Evolutionary conservation across 176 grass and related monocot species (phyloP).

Genomic region (Poa pratensis): DNA sequence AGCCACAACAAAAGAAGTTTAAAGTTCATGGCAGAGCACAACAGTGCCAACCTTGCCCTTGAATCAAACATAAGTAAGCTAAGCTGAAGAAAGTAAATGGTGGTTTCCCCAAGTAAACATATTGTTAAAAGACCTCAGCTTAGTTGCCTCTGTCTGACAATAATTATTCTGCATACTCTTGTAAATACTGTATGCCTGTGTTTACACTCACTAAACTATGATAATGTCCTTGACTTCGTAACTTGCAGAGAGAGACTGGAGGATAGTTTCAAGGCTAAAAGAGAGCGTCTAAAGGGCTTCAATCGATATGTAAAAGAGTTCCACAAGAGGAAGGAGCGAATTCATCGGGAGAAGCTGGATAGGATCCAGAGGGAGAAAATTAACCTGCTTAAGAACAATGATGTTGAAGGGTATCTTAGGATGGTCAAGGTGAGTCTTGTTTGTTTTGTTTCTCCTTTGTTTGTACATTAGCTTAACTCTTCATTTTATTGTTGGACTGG

Average conservation of each 20-base stretch:
- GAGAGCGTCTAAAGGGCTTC: slow-evolving; percentile 86
- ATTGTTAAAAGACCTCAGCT: slow-evolving; percentile 3
- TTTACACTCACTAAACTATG: slow-evolving; percentile 29
- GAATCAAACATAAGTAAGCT: slow-evolving; percentile 18
- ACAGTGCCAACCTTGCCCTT: neutral
- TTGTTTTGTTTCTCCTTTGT: slow-evolving; percentile 36
- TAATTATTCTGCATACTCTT: neutral
- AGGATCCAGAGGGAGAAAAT: slow-evolving; percentile 98
- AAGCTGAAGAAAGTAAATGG: slow-evolving; percentile 28
- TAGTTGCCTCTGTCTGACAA: neutral
- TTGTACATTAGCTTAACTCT: slow-evolving; percentile 32
- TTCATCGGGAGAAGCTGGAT: slow-evolving; percentile 93
- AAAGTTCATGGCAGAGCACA: slow-evolving; percentile 8
- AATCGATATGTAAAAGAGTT: slow-evolving; percentile 92
- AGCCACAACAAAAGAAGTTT: slow-evolving; percentile 1
- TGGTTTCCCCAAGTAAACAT: slow-evolving; percentile 11
- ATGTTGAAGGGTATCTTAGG: slow-evolving; percentile 98
- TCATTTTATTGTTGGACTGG: slow-evolving; percentile 37
- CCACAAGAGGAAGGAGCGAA: slow-evolving; percentile 96
- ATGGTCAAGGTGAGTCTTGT: slow-evolving; percentile 80
- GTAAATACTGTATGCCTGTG: neutral
- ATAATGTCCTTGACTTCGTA: slow-evolving; percentile 14
- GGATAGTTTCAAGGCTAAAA: slow-evolving; percentile 91
- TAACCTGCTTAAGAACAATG: slow-evolving; percentile 99
- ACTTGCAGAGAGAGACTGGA: slow-evolving; percentile 85